phyloP scores from a whole-genome alignment of 306 rosid genomes.

The Castanospermum australe region DNA sequence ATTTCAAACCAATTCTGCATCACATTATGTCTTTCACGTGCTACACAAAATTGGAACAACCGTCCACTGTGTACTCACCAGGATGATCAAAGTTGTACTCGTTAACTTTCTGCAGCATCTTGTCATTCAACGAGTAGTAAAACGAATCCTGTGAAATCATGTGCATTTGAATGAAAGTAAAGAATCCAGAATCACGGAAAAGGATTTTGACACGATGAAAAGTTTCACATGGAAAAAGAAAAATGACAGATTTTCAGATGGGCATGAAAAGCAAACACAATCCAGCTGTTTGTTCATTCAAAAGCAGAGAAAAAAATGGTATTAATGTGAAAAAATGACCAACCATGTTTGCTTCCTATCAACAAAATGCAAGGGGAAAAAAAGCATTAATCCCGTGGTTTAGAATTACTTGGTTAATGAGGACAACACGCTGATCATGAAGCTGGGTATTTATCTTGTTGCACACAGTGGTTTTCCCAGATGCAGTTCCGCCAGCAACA shows the following conservation, averaged over 20 bases:
- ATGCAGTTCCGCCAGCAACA: conserved; percentile 95
- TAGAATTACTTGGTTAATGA: conserved; percentile 71
- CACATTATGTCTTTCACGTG: background rate
- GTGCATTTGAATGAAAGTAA: background rate
- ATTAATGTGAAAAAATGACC: background rate
- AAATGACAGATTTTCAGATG: background rate
- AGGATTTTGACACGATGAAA: background rate
- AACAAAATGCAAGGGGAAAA: background rate
- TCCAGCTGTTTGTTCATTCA: background rate
- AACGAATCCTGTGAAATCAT: conserved; percentile 65
- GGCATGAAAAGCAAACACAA: background rate
- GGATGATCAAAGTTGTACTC: conserved; percentile 95
- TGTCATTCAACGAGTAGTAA: conserved; percentile 58
- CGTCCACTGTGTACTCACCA: conserved; percentile 48
- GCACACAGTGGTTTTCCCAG: conserved; percentile 90
- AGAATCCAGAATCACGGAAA: background rate
- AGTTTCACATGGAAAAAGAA: background rate
- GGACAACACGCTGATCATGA: conserved; percentile 81
- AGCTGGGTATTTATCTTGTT: conserved; percentile 76
- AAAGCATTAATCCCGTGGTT: background rate
- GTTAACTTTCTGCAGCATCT: conserved; percentile 46
- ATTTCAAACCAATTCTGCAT: background rate
- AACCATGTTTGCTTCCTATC: background rate
- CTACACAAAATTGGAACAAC: background rate
- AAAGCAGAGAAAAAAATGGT: background rate